These are phyloP conservation scores for Aspergillus melleus DNA, from an alignment of 2,329 filamentous ascomycete species.

Conservation along the genomic window DNA sequence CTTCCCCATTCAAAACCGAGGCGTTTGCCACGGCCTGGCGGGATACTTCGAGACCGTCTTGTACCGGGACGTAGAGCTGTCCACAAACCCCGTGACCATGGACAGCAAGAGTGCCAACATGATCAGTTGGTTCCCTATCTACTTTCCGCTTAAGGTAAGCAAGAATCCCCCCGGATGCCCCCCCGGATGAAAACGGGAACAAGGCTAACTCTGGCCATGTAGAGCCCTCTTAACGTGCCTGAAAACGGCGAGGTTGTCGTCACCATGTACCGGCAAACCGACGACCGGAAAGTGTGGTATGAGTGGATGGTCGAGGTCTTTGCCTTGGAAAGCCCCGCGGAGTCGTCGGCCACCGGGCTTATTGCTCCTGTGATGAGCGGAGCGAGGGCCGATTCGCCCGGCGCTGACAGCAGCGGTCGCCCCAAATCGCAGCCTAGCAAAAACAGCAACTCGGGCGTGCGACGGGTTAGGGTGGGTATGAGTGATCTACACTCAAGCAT, in stretches of 20 bases:
- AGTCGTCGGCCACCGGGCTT: conserved; percentile 14
- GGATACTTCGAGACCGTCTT: conserved; percentile 98
- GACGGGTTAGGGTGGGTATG: conserved; percentile 42
- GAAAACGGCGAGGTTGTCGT: conserved; percentile 82
- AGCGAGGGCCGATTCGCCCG: conserved; percentile 27
- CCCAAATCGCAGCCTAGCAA: conserved; percentile 14
- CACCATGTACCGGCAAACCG: conserved; percentile 94
- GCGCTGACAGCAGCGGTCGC: conserved; percentile 18
- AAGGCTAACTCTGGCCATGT: conserved; percentile 1
- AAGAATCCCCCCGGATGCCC: background rate
- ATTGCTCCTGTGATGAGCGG: conserved; percentile 33
- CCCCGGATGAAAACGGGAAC: background rate
- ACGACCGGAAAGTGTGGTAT: conserved; percentile 96
- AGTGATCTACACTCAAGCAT: conserved; percentile 51
- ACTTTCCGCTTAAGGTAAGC: conserved; percentile 88
- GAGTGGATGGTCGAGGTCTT: conserved; percentile 95
- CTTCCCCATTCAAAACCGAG: conserved; percentile 75
- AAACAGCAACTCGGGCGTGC: conserved; percentile 13
- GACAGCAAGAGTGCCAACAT: conserved; percentile 92
- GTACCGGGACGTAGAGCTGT: conserved; percentile 82
- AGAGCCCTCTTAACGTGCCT: conserved; percentile 84
- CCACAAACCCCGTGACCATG: conserved; percentile 89
- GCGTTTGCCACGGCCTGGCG: conserved; percentile 84
- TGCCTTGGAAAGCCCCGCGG: conserved; percentile 35
- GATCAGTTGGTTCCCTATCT: conserved; percentile 99